phyloP scores from a whole-genome alignment of 1,139 yeast species.

The Debaryomycetaceae sp. region DNA sequence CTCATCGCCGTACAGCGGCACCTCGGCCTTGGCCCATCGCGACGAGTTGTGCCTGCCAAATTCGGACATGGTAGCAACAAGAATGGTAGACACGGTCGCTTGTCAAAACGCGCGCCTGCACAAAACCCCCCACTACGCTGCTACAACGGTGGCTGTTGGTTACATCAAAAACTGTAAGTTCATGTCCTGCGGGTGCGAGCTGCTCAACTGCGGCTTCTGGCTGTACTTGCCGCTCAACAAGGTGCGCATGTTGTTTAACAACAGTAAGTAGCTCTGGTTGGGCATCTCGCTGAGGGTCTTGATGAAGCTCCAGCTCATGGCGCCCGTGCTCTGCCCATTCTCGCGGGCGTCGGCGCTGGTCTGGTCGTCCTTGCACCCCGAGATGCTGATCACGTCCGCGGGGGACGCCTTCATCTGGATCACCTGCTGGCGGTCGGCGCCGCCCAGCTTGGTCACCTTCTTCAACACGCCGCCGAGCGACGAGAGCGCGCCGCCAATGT shows the following conservation, averaged over 20 bases:
- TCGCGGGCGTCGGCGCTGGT: constrained; percentile 79
- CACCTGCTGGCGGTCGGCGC: constrained; percentile 26
- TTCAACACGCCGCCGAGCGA: constrained; percentile 47
- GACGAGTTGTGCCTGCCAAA: constrained; percentile 57
- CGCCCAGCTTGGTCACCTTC: constrained; percentile 26
- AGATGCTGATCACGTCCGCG: constrained; percentile 81
- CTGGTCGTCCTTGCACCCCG: constrained; percentile 89
- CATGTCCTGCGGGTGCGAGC: constrained; percentile 82
- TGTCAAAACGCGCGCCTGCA: neutral
- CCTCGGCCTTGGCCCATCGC: constrained; percentile 59
- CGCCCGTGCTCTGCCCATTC: constrained; percentile 81
- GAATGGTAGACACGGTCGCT: neutral
- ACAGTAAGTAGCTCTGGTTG: constrained; percentile 69
- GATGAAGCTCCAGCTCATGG: constrained; percentile 90
- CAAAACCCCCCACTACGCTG: neutral
- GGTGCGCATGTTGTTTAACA: constrained; percentile 76
- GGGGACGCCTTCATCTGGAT: constrained; percentile 67
- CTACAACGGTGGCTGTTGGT: neutral
- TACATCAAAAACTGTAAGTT: constrained; percentile 53
- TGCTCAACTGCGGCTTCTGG: constrained; percentile 85
- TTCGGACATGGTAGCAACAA: constrained; percentile 12
- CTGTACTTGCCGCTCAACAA: constrained; percentile 66
- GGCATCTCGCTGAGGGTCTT: constrained; percentile 64
- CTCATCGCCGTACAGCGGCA: constrained; percentile 57
- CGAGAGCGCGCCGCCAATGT: constrained; percentile 49